Percentiles rank a stretch among this genome's conserved stretches.
Conservation (phyloP, 148 eudicot species). For the Rhododendron griersonianum region DNA sequence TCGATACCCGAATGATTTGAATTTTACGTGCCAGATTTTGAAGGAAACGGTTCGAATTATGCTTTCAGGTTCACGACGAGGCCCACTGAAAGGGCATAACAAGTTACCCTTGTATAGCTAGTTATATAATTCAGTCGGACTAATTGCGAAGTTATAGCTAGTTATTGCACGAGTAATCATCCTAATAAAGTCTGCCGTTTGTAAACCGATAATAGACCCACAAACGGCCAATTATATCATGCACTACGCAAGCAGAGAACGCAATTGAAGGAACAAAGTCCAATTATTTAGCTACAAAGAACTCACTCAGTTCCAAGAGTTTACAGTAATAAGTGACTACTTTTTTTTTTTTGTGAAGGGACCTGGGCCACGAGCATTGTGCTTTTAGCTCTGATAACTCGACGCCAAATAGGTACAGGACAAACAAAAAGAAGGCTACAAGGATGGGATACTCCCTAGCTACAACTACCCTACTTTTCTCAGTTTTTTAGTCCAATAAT, state of each 20-base stretch:
- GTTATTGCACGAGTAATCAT: no score
- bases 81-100: background rate
- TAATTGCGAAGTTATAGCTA: background rate
- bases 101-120: background rate
- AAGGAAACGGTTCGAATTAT: background rate
- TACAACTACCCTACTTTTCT: background rate
- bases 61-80: background rate
- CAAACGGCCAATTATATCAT: background rate
- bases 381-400: background rate
- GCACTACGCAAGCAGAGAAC: background rate
- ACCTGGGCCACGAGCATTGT: background rate
- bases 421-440: background rate
- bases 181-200: background rate
- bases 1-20: background rate
- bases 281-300: background rate
- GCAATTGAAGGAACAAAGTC: background rate
- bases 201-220: background rate
- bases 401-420: background rate
- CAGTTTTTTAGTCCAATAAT: background rate
- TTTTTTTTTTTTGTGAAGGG: background rate
- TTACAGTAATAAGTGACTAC: background rate
- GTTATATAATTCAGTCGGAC: background rate
- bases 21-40: background rate
- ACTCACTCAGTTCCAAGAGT: background rate
- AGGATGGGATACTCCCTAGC: background rate